phyloP scores from a whole-genome alignment of 2,329 filamentous ascomycete genomes.

The Botryotinia globosa region DNA sequence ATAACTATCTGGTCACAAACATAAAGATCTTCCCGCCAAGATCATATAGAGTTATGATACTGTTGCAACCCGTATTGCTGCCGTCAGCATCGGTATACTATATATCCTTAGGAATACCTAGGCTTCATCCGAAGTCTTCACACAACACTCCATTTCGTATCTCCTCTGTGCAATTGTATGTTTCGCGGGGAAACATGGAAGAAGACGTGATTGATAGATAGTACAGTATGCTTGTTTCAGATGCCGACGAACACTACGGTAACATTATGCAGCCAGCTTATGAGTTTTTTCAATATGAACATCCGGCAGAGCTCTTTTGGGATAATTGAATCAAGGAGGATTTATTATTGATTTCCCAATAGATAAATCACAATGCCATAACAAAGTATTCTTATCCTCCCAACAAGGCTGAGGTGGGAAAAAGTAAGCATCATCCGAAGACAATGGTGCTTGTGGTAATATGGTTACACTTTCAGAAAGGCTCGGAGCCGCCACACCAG shows the following conservation, averaged over 20 bases:
- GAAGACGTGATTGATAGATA: slow-evolving; percentile 14
- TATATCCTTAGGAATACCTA: neutral
- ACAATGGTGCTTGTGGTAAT: neutral
- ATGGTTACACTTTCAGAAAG: neutral
- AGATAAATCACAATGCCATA: neutral
- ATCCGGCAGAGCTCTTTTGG: neutral
- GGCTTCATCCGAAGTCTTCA: neutral
- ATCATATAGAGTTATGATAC: neutral
- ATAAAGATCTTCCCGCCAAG: slow-evolving; percentile 2
- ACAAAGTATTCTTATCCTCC: neutral
- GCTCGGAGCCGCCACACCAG: neutral
- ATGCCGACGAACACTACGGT: slow-evolving; percentile 9
- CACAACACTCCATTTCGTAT: neutral
- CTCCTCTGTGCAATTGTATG: neutral
- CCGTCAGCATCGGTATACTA: neutral
- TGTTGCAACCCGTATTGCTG: neutral
- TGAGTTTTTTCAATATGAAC: neutral
- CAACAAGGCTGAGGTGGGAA: neutral
- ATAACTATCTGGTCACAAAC: neutral
- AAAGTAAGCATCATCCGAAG: neutral
- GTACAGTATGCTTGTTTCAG: slow-evolving; percentile 11
- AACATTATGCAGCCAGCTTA: slow-evolving; percentile 5
- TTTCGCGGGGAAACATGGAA: slow-evolving; percentile 5
- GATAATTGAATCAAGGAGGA: neutral
- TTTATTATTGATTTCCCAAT: neutral